These are phyloP conservation scores for Diaporthe humulicola DNA, from an alignment of 2,329 filamentous ascomycete genomes.

Conservation along the genomic window DNA sequence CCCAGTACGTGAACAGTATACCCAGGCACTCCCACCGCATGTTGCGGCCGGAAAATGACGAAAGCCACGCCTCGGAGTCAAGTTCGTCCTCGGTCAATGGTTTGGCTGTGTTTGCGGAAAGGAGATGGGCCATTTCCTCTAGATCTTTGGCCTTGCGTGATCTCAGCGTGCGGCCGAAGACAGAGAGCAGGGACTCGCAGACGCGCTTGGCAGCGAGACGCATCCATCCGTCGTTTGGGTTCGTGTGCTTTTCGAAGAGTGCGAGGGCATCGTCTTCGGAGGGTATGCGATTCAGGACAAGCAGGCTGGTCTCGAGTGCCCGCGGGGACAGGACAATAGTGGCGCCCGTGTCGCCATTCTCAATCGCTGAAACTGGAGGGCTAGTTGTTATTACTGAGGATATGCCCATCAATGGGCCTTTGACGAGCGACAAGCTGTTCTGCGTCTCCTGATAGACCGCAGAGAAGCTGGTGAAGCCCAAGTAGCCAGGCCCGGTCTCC, in stretches of 20 bases:
- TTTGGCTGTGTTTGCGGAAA: slow-evolving; percentile 55
- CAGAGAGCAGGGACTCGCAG: slow-evolving; percentile 49
- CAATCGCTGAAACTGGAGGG: neutral
- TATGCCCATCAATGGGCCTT: slow-evolving; percentile 41
- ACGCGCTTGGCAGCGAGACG: slow-evolving; percentile 47
- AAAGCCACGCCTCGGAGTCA: slow-evolving; percentile 53
- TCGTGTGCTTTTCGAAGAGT: slow-evolving; percentile 41
- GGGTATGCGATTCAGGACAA: slow-evolving; percentile 54
- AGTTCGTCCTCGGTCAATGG: slow-evolving; percentile 52
- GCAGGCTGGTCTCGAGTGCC: slow-evolving; percentile 53
- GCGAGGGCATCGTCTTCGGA: slow-evolving; percentile 43
- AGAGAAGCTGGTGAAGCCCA: slow-evolving; percentile 60
- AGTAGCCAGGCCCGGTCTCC: slow-evolving; percentile 51
- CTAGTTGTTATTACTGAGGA: neutral
- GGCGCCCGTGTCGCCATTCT: neutral
- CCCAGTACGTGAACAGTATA: slow-evolving; percentile 50
- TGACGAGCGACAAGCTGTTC: slow-evolving; percentile 53
- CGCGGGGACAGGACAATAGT: slow-evolving; percentile 42
- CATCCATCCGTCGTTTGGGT: slow-evolving; percentile 51
- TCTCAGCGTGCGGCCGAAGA: slow-evolving; percentile 48
- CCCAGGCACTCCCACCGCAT: slow-evolving; percentile 61
- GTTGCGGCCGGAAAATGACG: slow-evolving; percentile 53
- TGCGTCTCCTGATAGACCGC: slow-evolving; percentile 58
- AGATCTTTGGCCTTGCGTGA: slow-evolving; percentile 47
- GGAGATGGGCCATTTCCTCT: slow-evolving; percentile 51